phyloP scores from a whole-genome alignment of 345 rosid species.

The Populus alba region DNA sequence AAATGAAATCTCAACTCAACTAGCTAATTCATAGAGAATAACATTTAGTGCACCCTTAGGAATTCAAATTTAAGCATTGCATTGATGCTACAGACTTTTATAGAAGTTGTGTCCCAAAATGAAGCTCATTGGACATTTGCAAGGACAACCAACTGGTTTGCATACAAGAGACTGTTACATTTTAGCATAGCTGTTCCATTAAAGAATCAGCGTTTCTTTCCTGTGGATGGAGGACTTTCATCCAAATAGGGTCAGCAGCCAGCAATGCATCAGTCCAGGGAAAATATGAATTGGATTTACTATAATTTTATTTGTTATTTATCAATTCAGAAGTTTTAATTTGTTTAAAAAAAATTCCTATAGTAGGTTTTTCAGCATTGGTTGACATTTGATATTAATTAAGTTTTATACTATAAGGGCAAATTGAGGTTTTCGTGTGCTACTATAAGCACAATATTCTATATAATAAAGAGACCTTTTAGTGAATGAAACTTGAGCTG shows the following conservation, averaged over 20 bases:
- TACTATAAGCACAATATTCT: not conserved
- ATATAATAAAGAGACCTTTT: not conserved
- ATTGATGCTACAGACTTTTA: not conserved
- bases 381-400: not conserved
- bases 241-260: not conserved
- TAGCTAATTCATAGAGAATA: not conserved
- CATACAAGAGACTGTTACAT: not conserved
- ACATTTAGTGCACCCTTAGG: not conserved
- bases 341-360: not conserved
- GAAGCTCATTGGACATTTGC: not conserved
- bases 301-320: not conserved
- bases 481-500: not conserved
- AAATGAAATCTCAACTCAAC: not conserved
- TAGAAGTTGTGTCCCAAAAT: not conserved
- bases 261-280: not conserved
- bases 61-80: not conserved
- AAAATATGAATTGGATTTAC: not conserved
- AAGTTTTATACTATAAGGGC: not conserved
- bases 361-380: not conserved
- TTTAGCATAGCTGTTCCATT: not conserved
- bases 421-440: not conserved
- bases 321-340: not conserved
- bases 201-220: not conserved
- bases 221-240: not conserved
- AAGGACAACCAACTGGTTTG: not conserved